Base-by-base conservation (phyloP, 768 basidiomycete species). In the Tubosaeta sp. region DNA sequence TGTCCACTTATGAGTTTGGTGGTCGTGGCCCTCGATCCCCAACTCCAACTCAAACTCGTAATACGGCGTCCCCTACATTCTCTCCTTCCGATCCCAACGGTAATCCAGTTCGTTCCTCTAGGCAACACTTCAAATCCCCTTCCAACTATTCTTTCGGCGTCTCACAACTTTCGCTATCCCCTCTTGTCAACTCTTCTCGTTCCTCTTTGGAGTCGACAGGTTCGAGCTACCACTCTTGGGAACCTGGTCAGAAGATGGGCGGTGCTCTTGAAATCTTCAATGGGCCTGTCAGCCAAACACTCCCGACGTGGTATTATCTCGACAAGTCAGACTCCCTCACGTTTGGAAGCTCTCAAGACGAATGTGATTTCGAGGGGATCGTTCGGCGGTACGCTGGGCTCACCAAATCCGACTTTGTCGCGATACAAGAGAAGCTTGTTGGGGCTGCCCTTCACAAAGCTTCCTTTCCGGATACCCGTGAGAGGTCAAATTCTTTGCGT, bases 221-320 rank as follows among this genome's bases (percentile, higher is more conserved):
- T 14, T 93, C 90, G 3, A 92, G 90, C 67, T 92, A 88, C 65
- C 89, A 91, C 63, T 89, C 89, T 4, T 83, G 78, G 78, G 86
- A 89, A 49, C 82, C 71, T 19, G 81, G 69, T 43, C 69, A 83
- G 52, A 71, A 70, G 56, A 78, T 78, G 51, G 81, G 85, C 54
- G 73, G 73, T 40, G 65, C 76, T 44, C 66, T 79, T 46, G 76
- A 73, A 41, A 58, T 87, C 21, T 82, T 90, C 63, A 74, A 67
- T 31, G 78, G 80, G 46, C 54, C 57, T 13, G 64, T 71, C 9
- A 80, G 80, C 42, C 63, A 73, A 22, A 72, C 73, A 43, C 76
- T 76, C 30, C 70, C 78, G 29, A 71, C 76, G 3, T 90, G 86
- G 87, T 83, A 85, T 65, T 84, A 87, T 46, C 69, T 87, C 46